These are phyloP conservation scores for Pogostemon cablin DNA, from an alignment of 257 asterid species.

Conservation along the genomic window DNA sequence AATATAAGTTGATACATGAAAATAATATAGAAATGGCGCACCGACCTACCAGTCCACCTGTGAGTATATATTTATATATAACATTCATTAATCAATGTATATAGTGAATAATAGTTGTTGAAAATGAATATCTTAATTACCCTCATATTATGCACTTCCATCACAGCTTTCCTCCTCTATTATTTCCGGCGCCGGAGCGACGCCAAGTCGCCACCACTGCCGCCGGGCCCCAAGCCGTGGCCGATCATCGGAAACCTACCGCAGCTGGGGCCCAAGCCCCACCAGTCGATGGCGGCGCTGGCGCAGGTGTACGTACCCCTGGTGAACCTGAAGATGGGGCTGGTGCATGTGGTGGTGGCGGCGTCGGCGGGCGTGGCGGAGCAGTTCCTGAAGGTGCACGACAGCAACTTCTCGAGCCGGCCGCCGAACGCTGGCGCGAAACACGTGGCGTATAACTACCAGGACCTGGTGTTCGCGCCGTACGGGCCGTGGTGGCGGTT, in stretches of 20 bases:
- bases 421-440: slow-evolving; percentile 88
- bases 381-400: slow-evolving; percentile 73
- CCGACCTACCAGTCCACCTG: too few relatives aligned
- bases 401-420: slow-evolving; percentile 75
- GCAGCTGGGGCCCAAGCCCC: slow-evolving; percentile 73
- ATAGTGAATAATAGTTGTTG: not conserved
- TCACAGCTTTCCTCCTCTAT: slow-evolving; percentile 30
- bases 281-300: slow-evolving; percentile 75
- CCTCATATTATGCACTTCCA: slow-evolving; percentile 24
- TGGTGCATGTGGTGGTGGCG: slow-evolving; percentile 78
- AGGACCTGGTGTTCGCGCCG: slow-evolving; percentile 87
- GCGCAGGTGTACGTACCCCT: slow-evolving; percentile 75
- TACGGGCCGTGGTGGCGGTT: slow-evolving; percentile 94
- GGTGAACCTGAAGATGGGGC: slow-evolving; percentile 77
- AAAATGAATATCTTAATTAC: slow-evolving; percentile 15
- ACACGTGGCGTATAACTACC: slow-evolving; percentile 80
- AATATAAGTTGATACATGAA: too few relatives aligned
- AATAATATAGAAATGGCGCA: too few relatives aligned
- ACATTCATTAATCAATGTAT: too few relatives aligned
- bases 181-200: slow-evolving; percentile 22
- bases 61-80: not conserved
- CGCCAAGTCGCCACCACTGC: slow-evolving; percentile 36
- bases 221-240: slow-evolving; percentile 96
- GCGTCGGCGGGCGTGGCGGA: slow-evolving; percentile 72
- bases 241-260: slow-evolving; percentile 79